A percentile compares a stretch with the other conserved stretches of the same genome.
Evolutionary conservation across 331 rosid genomes (phyloP).

Genomic region (Prunus yedoensis): DNA sequence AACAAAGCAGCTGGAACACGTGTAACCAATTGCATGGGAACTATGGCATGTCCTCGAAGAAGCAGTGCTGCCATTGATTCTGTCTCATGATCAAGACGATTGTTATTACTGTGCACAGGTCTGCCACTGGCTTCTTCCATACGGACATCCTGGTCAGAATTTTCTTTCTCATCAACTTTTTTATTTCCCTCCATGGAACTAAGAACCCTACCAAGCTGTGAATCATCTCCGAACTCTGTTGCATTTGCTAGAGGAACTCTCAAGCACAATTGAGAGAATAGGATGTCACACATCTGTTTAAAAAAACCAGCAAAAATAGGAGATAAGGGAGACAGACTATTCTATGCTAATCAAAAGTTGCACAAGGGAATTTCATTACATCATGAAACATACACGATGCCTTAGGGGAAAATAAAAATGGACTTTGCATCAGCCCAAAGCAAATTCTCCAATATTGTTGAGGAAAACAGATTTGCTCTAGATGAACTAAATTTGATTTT

Average conservation of each 20-base stretch:
- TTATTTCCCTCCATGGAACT: too few relatives aligned
- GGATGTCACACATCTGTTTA: conserved; percentile 93
- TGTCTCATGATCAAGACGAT: conserved; percentile 61
- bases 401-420: conserved; percentile 2
- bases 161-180: conserved; percentile 16
- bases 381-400: background rate
- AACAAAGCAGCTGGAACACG: conserved; percentile 77
- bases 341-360: too few relatives aligned
- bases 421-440: background rate
- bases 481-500: background rate
- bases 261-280: conserved; percentile 26
- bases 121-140: conserved; percentile 60
- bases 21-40: conserved; percentile 91
- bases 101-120: conserved; percentile 40
- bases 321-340: too few relatives aligned
- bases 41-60: conserved; percentile 83
- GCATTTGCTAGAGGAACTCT: too few relatives aligned
- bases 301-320: background rate
- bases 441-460: background rate
- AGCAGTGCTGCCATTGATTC: conserved; percentile 83
- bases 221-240: too few relatives aligned
- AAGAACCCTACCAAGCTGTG: too few relatives aligned
- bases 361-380: background rate
- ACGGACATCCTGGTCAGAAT: conserved; percentile 40
- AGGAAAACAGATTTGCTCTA: background rate